phyloP scores from a whole-genome alignment of 2,329 filamentous ascomycete genomes.

The Pseudopyricularia javanii region DNA sequence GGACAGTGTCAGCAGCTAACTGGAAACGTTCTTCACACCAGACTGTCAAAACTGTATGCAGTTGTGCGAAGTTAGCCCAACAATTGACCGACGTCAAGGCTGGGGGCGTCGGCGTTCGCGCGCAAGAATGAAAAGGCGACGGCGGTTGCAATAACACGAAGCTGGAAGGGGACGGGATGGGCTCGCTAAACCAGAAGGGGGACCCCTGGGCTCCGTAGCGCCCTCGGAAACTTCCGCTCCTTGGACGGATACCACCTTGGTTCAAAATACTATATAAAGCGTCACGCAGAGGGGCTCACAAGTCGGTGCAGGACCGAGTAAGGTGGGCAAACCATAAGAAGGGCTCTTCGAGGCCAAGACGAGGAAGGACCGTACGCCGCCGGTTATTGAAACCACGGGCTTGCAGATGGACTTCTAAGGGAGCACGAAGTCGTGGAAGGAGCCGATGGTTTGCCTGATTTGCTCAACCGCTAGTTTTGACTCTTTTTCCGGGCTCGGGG shows the following conservation, averaged over 20 bases:
- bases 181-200: neutral
- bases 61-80: constrained; percentile 37
- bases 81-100: neutral
- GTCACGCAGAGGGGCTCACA: neutral
- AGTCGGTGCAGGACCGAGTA: neutral
- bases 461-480: too few species aligned
- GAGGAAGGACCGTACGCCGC: constrained; percentile 32
- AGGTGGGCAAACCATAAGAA: neutral
- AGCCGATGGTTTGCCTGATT: constrained; percentile 36
- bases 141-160: neutral
- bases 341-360: constrained; percentile 26
- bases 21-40: constrained; percentile 10
- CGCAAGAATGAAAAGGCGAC: neutral
- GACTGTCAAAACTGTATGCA: constrained; percentile 44
- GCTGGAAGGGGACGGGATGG: neutral
- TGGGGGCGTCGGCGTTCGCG: neutral
- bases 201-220: neutral
- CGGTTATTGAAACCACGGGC: constrained; percentile 38
- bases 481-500: too few species aligned
- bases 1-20: neutral
- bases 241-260: neutral
- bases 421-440: constrained; percentile 40
- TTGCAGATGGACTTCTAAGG: constrained; percentile 31
- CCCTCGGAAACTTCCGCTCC: neutral
- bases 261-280: neutral